phyloP scores from a whole-genome alignment of 176 grass and related monocot genomes.

The Echinochloa phyllopogon region DNA sequence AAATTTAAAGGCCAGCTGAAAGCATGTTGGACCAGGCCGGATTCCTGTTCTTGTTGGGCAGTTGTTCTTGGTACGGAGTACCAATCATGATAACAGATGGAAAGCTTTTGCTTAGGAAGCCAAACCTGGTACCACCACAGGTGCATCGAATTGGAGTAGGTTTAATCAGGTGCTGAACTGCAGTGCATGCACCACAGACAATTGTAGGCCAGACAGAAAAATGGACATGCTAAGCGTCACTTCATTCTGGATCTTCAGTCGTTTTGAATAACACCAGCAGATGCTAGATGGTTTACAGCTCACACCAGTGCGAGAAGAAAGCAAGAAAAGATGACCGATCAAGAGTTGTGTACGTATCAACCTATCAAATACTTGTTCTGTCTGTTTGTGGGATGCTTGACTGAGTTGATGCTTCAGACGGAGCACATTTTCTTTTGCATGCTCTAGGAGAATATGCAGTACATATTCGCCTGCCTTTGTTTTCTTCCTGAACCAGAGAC shows the following conservation, averaged over 20 bases:
- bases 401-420: not conserved
- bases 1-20: slow-evolving; percentile 30
- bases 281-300: not conserved
- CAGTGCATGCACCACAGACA: slow-evolving; percentile 15
- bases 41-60: not conserved
- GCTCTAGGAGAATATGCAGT: not conserved
- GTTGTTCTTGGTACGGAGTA: slow-evolving; percentile 23
- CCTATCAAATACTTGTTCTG: not conserved
- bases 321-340: not conserved
- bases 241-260: slow-evolving; percentile 22
- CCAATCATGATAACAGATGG: slow-evolving; percentile 18
- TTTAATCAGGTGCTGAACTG: slow-evolving; percentile 4
- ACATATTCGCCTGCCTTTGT: not conserved
- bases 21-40: slow-evolving; percentile 18
- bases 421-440: not conserved
- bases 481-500: not conserved
- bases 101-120: not conserved
- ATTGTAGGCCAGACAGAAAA: slow-evolving; percentile 25
- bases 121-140: slow-evolving; percentile 12
- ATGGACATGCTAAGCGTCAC: not conserved
- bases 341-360: not conserved
- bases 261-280: not conserved
- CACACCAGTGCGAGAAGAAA: not conserved
- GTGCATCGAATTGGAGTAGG: slow-evolving; percentile 16
- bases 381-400: not conserved